A percentile compares a stretch with the other conserved stretches of the same genome.
Conservation (phyloP, 108 stramenopile species). For the Fistulifera pelliculosa region DNA sequence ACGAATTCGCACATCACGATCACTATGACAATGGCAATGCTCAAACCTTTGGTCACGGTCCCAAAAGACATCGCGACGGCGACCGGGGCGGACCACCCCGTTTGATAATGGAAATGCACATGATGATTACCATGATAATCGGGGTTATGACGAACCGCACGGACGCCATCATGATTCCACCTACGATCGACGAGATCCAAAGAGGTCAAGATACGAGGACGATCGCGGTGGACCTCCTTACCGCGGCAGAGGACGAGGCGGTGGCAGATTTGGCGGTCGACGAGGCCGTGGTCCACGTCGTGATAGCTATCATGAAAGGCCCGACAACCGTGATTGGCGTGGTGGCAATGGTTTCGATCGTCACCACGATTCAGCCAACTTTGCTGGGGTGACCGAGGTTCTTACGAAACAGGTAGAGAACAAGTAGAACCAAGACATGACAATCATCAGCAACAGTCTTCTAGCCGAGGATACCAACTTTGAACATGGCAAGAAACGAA, state of each 20-base stretch:
- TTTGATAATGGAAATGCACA: too few relatives aligned
- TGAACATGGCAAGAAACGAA: too few relatives aligned
- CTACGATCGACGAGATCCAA: constrained; percentile 1
- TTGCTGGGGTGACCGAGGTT: constrained; percentile 6
- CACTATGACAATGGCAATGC: constrained; percentile 4
- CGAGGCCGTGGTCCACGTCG: constrained; percentile 11
- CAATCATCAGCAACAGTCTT: too few relatives aligned
- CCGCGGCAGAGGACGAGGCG: constrained; percentile 12
- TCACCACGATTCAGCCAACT: constrained; percentile 1
- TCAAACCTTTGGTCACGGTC: constrained; percentile 10
- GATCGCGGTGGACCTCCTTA: constrained; percentile 15
- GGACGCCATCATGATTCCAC: constrained; percentile 3
- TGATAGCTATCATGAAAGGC: constrained; percentile 11
- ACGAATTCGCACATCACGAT: constrained; percentile 2
- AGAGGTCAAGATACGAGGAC: neutral
- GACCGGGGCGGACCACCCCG: constrained; percentile 7
- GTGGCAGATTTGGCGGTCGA: constrained; percentile 12
- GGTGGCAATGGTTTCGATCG: constrained; percentile 11
- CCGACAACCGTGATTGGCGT: constrained; percentile 3
- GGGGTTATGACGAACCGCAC: constrained; percentile 11
- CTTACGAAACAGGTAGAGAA: constrained; percentile 19
- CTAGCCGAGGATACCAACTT: too few relatives aligned
- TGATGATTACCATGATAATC: constrained; percentile 4
- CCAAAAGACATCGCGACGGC: constrained; percentile 8
- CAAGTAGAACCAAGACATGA: constrained; percentile 9